Percentiles rank a stretch among this genome's conserved stretches.
Evolutionary conservation across 257 asterid species (phyloP).

Genomic region (Fraxinus cuspidata): DNA sequence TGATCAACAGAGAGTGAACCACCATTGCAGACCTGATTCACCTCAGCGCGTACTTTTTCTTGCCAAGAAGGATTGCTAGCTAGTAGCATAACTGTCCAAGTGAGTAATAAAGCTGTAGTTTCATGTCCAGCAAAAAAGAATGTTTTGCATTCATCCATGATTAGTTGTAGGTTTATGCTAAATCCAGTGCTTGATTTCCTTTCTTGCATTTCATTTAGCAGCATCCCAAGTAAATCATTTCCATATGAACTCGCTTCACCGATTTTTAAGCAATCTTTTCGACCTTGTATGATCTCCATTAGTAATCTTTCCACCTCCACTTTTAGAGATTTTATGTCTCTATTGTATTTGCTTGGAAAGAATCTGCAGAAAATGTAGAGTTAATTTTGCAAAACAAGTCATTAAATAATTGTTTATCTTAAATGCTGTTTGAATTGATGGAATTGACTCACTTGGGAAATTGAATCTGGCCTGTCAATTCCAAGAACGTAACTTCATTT

Average conservation of each 20-base stretch:
- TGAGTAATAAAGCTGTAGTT: slow-evolving; percentile 81
- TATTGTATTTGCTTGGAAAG: slow-evolving; percentile 85
- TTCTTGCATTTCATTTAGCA: slow-evolving; percentile 74
- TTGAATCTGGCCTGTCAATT: slow-evolving; percentile 27
- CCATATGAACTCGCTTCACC: slow-evolving; percentile 73
- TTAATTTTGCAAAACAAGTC: neutral
- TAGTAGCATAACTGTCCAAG: slow-evolving; percentile 89
- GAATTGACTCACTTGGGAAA: slow-evolving; percentile 23
- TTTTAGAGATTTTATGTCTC: slow-evolving; percentile 75
- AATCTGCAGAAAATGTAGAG: slow-evolving; percentile 41
- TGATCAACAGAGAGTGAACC: slow-evolving; percentile 55
- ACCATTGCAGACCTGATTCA: slow-evolving; percentile 55
- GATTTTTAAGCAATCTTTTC: slow-evolving; percentile 68
- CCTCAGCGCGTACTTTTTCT: slow-evolving; percentile 61
- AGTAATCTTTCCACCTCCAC: slow-evolving; percentile 71
- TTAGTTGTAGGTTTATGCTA: slow-evolving; percentile 68
- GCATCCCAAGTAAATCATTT: slow-evolving; percentile 73
- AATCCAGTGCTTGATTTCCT: slow-evolving; percentile 49
- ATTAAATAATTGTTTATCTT: too few species aligned
- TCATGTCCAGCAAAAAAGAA: slow-evolving; percentile 97
- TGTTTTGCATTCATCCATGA: slow-evolving; percentile 95
- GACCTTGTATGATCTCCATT: slow-evolving; percentile 88
- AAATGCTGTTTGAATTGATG: neutral
- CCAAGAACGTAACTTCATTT: neutral
- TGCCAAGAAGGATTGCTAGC: slow-evolving; percentile 86